Percentiles rank a stretch among this genome's conserved stretches.
These are phyloP conservation scores for Butyriboletus appendiculatus DNA, from an alignment of 1,284 basidiomycete genomes.

Conservation along the genomic window DNA sequence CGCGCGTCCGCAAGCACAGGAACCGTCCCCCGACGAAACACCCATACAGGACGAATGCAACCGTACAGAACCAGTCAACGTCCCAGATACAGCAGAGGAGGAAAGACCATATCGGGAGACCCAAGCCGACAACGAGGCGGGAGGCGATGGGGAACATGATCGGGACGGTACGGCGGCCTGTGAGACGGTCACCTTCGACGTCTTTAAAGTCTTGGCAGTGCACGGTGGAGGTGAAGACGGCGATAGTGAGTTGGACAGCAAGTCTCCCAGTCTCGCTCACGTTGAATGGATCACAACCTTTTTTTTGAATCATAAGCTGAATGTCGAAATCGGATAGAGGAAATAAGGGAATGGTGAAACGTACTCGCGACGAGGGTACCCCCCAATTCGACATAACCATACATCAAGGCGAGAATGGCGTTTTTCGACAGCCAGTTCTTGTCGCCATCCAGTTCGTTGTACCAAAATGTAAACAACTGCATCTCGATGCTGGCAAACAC, in stretches of 20 bases:
- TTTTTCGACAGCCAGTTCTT: conserved; percentile 42
- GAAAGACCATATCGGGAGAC: conserved; percentile 27
- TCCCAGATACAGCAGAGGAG: conserved; percentile 29
- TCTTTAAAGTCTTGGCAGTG: conserved; percentile 47
- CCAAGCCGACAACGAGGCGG: conserved; percentile 27
- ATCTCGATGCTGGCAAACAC: conserved; percentile 36
- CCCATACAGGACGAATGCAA: conserved; percentile 29
- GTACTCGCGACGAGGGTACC: conserved; percentile 41
- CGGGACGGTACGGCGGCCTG: conserved; percentile 39
- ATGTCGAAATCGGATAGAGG: neutral
- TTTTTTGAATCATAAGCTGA: neutral
- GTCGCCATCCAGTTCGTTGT: conserved; percentile 41
- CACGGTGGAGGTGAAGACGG: conserved; percentile 38
- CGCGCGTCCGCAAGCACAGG: conserved; percentile 21
- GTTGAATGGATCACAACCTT: conserved; percentile 16
- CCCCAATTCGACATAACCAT: conserved; percentile 39
- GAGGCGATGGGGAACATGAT: conserved; percentile 35
- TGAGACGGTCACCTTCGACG: conserved; percentile 35
- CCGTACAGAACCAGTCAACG: conserved; percentile 23
- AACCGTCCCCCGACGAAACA: conserved; percentile 32
- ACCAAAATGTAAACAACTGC: conserved; percentile 33
- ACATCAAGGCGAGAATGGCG: conserved; percentile 39
- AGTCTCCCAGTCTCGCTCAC: conserved; percentile 27
- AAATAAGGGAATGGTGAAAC: neutral
- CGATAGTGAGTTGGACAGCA: conserved; percentile 29